Conservation (phyloP, 179 eudicot genomes). For the Silene vulgaris region DNA sequence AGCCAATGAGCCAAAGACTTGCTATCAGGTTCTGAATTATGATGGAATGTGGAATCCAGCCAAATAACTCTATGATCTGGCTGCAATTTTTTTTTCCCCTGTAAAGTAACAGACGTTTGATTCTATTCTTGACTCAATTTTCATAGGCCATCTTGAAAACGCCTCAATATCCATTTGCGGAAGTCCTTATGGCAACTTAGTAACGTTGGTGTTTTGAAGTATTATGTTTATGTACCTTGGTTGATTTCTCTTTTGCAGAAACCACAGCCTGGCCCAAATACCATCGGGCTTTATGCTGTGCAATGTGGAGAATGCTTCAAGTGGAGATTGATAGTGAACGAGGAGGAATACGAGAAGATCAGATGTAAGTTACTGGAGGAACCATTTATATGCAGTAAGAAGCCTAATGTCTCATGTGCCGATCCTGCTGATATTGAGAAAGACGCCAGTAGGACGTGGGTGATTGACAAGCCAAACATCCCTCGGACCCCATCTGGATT, state of each 20-base stretch:
- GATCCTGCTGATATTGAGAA: slow-evolving; percentile 69
- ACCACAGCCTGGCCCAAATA: slow-evolving; percentile 23
- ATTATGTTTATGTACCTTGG: not conserved
- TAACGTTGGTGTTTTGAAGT: not conserved
- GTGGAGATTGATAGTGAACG: slow-evolving; percentile 60
- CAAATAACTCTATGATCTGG: too few species aligned
- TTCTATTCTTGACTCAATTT: too few species aligned
- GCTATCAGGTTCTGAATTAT: too few species aligned
- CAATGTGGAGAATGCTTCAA: slow-evolving; percentile 74
- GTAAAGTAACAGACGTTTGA: too few species aligned
- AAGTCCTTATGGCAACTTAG: not conserved
- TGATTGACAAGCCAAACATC: slow-evolving; percentile 59
- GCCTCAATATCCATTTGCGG: not conserved
- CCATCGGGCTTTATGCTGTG: slow-evolving; percentile 50
- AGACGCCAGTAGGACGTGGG: slow-evolving; percentile 58
- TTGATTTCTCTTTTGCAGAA: slow-evolving; percentile 22
- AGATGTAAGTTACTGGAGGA: slow-evolving; percentile 52
- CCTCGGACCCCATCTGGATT: slow-evolving; percentile 72
- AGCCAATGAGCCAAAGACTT: too few species aligned
- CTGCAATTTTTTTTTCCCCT: too few species aligned
- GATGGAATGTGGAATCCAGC: too few species aligned
- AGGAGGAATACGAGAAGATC: slow-evolving; percentile 64
- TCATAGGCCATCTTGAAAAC: too few species aligned
- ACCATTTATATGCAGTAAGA: slow-evolving; percentile 63
- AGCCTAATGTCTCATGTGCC: slow-evolving; percentile 42